Percentiles rank a stretch among this genome's conserved stretches.
These are phyloP conservation scores for Picea abies DNA, from an alignment of 83 land plant species.

Conservation along the genomic window DNA sequence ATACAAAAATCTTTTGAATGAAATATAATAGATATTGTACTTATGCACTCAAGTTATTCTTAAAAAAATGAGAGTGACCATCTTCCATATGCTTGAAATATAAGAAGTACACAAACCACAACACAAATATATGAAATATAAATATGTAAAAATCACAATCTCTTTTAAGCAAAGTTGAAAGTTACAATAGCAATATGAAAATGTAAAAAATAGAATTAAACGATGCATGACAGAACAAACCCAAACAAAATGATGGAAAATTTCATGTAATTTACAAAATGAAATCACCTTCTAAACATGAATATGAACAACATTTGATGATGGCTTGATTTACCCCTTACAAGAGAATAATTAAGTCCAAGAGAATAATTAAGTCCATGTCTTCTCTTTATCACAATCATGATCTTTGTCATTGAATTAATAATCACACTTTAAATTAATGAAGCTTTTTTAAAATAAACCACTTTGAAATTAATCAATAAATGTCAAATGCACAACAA, in stretches of 20 bases:
- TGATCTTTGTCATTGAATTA: slow-evolving; percentile 36
- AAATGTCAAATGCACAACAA: neutral
- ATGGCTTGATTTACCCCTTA: slow-evolving; percentile 58
- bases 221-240: neutral
- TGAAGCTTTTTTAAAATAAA: neutral
- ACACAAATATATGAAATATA: neutral
- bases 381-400: slow-evolving; percentile 74
- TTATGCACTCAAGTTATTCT: neutral
- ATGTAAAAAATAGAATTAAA: neutral
- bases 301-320: slow-evolving; percentile 55
- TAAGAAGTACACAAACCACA: neutral
- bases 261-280: neutral
- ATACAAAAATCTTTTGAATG: too few relatives aligned
- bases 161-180: neutral
- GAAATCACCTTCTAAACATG: slow-evolving; percentile 63
- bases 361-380: slow-evolving; percentile 65
- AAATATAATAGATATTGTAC: too few relatives aligned
- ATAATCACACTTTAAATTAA: neutral
- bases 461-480: neutral
- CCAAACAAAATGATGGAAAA: neutral
- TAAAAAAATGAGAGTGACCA: neutral
- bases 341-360: too few relatives aligned
- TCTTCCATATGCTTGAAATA: too few relatives aligned
- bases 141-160: neutral
- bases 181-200: neutral